A percentile compares a stretch with the other conserved stretches of the same genome.
Conservation (phyloP, 2,329 filamentous ascomycete genomes). For the Monosporascus sp. region DNA sequence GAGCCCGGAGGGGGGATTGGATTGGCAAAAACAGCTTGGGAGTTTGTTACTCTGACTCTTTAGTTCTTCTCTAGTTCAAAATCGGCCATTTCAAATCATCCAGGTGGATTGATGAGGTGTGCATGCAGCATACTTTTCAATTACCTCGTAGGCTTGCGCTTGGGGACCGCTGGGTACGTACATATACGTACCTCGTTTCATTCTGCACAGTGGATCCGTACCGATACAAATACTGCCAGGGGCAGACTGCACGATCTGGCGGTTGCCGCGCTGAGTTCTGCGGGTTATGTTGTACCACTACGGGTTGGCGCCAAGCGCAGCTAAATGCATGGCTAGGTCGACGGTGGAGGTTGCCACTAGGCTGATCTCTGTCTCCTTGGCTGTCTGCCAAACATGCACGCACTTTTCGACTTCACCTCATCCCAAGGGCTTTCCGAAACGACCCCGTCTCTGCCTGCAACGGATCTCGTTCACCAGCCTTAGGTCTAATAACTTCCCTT, state of each 20-base stretch:
- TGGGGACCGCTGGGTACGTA: not conserved
- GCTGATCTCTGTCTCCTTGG: not conserved
- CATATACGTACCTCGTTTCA: not conserved
- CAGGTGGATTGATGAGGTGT: not conserved
- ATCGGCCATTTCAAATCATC: not conserved
- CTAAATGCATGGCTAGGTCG: not conserved
- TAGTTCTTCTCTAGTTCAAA: not conserved
- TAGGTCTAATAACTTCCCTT: too few relatives aligned
- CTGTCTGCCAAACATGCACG: constrained; percentile 1
- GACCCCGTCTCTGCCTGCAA: not conserved
- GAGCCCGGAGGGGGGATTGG: too few relatives aligned
- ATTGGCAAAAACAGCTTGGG: too few relatives aligned
- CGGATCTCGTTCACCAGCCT: too few relatives aligned
- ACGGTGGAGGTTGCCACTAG: not conserved
- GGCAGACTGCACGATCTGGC: not conserved
- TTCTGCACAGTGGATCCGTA: not conserved
- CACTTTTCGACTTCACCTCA: constrained; percentile 1
- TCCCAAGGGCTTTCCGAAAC: not conserved
- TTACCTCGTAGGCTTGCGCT: not conserved
- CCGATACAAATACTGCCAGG: not conserved
- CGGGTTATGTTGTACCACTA: not conserved
- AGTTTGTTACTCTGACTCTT: not conserved
- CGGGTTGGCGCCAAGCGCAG: not conserved
- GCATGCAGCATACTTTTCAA: not conserved
- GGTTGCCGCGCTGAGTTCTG: not conserved